Conservation (phyloP, 768 basidiomycete genomes). For the Leccinum sublutescens region DNA sequence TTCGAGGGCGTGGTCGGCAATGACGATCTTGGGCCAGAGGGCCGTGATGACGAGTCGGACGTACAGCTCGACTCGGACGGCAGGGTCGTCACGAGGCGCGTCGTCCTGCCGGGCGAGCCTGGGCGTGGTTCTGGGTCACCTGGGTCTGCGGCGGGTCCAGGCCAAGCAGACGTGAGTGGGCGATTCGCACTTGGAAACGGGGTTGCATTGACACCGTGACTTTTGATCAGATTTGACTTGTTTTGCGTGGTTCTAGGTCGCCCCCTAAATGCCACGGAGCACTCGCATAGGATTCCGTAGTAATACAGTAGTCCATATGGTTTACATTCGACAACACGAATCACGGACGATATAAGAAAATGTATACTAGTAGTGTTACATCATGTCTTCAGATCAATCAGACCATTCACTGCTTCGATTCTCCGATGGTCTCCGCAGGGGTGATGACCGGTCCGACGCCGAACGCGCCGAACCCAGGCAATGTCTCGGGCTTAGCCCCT, state of each 20-base stretch:
- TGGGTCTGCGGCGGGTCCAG: conserved; percentile 1
- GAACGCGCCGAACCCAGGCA: conserved; percentile 30
- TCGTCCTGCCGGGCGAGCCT: conserved; percentile 1
- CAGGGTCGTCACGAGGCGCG: conserved; percentile 20
- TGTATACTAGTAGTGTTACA: not conserved
- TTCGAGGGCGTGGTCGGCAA: conserved; percentile 31
- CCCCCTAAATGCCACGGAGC: not conserved
- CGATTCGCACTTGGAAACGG: not conserved
- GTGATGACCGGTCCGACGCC: conserved; percentile 27
- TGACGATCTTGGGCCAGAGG: conserved; percentile 29
- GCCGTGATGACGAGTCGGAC: not conserved
- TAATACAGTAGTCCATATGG: not conserved
- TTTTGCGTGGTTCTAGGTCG: not conserved
- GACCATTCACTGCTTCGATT: conserved; percentile 4
- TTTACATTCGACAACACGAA: conserved; percentile 1
- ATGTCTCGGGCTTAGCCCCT: conserved; percentile 18
- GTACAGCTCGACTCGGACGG: conserved; percentile 24
- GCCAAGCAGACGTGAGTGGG: conserved; percentile 17
- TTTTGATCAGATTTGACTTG: conserved; percentile 9
- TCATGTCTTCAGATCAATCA: conserved; percentile 2
- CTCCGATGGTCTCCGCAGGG: conserved; percentile 29
- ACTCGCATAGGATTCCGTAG: not conserved
- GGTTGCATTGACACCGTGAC: not conserved
- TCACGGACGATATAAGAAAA: not conserved
- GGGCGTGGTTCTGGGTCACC: not conserved